Base-by-base conservation (phyloP, 805 yeast genomes). In the Teunomyces kruisii region DNA sequence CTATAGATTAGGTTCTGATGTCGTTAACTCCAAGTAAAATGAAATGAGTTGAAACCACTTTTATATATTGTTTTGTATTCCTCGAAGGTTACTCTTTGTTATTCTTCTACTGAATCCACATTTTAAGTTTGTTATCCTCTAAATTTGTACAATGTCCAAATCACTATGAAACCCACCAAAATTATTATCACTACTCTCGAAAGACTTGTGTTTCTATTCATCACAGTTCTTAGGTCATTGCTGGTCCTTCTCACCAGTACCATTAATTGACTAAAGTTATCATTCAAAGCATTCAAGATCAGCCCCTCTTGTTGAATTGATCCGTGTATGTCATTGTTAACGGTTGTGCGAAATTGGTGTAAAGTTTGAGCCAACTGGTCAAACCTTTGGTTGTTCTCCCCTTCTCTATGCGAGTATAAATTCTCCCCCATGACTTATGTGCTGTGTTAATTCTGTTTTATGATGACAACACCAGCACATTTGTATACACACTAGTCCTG, bases 1-100 rank as follows among this genome's bases (percentile, higher is more conserved):
- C 61, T 91, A 91, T 68, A 80, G 88, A 58, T 72, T 92, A 36
- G 98, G 98, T 13, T 83, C 82, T 52, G 91, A 86, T 59, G 90
- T 84, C 28, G 84, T 70, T 15, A 65, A 70, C 48, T 61, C 64
- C 45, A 52, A 58, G 32, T 54, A 51, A 41, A 43, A 19, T n/a
- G 19, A 13, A 9, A 17, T 12, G 22, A 16, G 6, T 12, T 9
- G 22, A 13, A 8, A 8, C n/a, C 27, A 9, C n/a, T 43, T 29
- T n/a, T 38, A 17, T 17, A 14, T 35, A 9, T 31, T 15, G 10
- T 42, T 12, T 26, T 26, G 40, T 26, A 13, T 5, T 27, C 16
- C 30, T 37, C 26, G n/a, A 35, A 14, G 8, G 17, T 12, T 10
- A 35, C 38, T 15, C 36, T 6, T 15, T 22, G 13, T 6, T 17